Base-by-base conservation (phyloP, 2,329 filamentous ascomycete species). In the Colletotrichum lupini region DNA sequence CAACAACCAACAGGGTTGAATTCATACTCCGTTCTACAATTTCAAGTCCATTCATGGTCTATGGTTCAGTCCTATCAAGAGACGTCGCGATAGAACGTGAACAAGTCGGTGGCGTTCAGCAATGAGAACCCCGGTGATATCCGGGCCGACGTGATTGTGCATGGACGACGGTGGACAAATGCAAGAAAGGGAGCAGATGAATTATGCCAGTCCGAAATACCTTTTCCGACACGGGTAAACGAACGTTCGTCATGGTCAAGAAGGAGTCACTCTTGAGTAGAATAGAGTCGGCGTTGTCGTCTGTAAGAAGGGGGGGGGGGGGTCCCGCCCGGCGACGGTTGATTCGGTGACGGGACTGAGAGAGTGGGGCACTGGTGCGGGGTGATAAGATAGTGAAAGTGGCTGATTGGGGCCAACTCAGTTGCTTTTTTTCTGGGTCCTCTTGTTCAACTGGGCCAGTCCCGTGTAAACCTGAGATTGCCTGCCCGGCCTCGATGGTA, bases 311-410 rank as follows among this genome's bases (percentile, higher is more conserved):
- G 11, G 11, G 28, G 28, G 7, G 28, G 28, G 53, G 60, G 72
- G 35, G 59, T 19, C 22, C 32, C 53, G 57, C 49, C 19, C 35
- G 60, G 56, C 35, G 63, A 35, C 53, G 63, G 64, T 63, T 74
- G 72, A 72, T 74, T 73, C n/a, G 73, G 72, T 35, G 68, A 65
- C 59, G 55, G 22, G 68, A 37, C 28, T 46, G 68, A 14, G 46
- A 37, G 56, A 66, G 67, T 72, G 72, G 72, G 26, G 7, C 62
- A 7, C 5, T 5, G 46, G 63, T 64, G 74, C 74, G 71, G 74
- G 74, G 74, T 72, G 72, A 75, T 72, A 75, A 75, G 74, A 75
- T 74, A 68, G 30, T 37, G 37, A 64, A 42, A 49, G 22, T 37
- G 19, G 24, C 16, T 72, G 72, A 74, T 68, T 74, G 72, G 72